Base-by-base conservation (phyloP, 768 basidiomycete genomes). In the Xerocomus potaroensis region DNA sequence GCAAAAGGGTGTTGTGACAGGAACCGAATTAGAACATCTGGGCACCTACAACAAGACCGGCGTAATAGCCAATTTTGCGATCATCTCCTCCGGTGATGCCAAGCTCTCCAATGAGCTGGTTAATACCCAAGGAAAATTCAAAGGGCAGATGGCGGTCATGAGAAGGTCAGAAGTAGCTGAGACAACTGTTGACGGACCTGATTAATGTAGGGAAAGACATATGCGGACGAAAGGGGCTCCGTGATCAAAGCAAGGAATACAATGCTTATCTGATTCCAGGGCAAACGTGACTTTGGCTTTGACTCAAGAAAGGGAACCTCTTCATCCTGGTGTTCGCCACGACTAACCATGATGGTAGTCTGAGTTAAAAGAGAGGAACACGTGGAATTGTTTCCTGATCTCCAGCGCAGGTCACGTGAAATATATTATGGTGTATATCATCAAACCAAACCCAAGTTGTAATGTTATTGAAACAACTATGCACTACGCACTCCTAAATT, bases 61-160 rank as follows among this genome's bases (percentile, higher is more conserved):
- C 81, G 57, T 84, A 85, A 54, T 84, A 84, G 22, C 83, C 83
- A 4, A 83, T 78, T 65, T 79, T 80, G 42, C 71, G 69, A 34
- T 79, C 73, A 48, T 85, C 80, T 18, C 82, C 83, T 18, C 77
- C 77, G 5, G 80, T 83, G 23, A 85, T 69, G 30, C 75, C 80
- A n/a, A 83, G 68, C 51, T 81, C 82, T 22, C 75, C 69, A 27
- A 85, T 73, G 19, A 84, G 72, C 83, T 84, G 45, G 34, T 21
- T 45, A 29, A 4, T 2, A 27, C 10, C 26, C 5, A 10, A 27
- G 26, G 26, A 27, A 6, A 27, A 32, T 3, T 9, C 26, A 11
- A n/a, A n/a, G n/a, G n/a, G n/a, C 16, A 23, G 5, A 36, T 11
- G 24, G 3, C n/a, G n/a, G n/a, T n/a, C n/a, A n/a, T n/a, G n/a